These are phyloP conservation scores for Mytilinidion resinicola DNA, from an alignment of 495 filamentous ascomycete genomes.

Conservation along the genomic window DNA sequence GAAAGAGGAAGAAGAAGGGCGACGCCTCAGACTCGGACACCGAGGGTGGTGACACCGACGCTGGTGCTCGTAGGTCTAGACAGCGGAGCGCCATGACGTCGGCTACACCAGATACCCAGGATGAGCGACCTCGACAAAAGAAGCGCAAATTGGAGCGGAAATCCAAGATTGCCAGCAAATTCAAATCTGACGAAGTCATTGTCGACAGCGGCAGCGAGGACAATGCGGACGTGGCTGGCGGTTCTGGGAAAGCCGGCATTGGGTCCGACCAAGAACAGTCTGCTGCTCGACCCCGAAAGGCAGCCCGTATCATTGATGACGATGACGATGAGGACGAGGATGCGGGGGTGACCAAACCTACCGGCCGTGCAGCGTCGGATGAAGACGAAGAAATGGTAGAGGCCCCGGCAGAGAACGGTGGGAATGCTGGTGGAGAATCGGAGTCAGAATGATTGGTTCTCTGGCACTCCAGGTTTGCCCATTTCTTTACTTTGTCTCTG, in stretches of 20 bases:
- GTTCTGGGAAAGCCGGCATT: background rate
- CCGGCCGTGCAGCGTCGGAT: background rate
- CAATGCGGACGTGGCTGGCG: constrained; percentile 15
- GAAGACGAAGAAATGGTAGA: background rate
- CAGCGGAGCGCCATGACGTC: constrained; percentile 21
- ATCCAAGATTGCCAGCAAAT: constrained; percentile 29
- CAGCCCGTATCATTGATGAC: constrained; percentile 32
- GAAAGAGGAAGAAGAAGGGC: constrained; percentile 52
- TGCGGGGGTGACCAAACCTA: background rate
- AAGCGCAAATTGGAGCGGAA: constrained; percentile 36
- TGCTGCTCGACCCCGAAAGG: constrained; percentile 27
- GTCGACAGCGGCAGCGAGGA: constrained; percentile 35
- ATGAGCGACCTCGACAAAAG: constrained; percentile 28
- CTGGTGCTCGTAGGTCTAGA: constrained; percentile 18
- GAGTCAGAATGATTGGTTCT: background rate
- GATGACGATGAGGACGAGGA: constrained; percentile 36
- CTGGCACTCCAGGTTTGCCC: background rate
- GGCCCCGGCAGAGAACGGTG: background rate
- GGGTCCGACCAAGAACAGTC: constrained; percentile 19
- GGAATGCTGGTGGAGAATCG: background rate
- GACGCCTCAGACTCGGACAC: constrained; percentile 47
- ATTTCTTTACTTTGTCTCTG: too few species aligned
- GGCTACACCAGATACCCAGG: constrained; percentile 19
- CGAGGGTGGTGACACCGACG: constrained; percentile 22
- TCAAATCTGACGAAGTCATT: constrained; percentile 36